Percentiles rank a stretch among this genome's conserved stretches.
These are phyloP conservation scores for Candida peoriensis DNA, from an alignment of 805 yeast genomes.

Conservation along the genomic window DNA sequence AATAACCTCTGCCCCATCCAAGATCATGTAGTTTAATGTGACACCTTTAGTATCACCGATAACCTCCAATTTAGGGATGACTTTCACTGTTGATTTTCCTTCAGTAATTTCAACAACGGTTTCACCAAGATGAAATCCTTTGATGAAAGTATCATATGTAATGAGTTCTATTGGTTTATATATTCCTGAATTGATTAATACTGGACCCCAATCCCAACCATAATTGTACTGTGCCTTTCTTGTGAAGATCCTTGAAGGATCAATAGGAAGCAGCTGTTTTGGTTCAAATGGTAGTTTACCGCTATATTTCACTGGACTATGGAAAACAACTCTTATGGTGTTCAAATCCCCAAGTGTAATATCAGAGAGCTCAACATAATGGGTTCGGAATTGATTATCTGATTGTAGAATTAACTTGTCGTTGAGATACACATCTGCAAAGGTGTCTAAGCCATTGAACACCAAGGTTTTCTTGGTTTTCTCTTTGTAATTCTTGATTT, in stretches of 20 bases:
- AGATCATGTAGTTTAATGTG: conserved; percentile 3
- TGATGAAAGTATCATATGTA: conserved; percentile 2
- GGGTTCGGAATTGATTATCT: conserved; percentile 39
- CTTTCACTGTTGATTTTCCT: conserved; percentile 6
- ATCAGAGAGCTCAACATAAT: conserved; percentile 26
- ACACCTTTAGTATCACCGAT: conserved; percentile 4
- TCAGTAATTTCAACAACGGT: conserved; percentile 5
- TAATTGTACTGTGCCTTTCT: conserved; percentile 51
- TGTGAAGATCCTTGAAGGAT: conserved; percentile 34
- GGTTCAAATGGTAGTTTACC: conserved; percentile 28
- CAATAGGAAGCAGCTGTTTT: conserved; percentile 30
- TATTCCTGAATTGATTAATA: conserved; percentile 14
- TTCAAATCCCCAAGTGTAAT: conserved; percentile 19
- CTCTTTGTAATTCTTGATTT: conserved; percentile 27
- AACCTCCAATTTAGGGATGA: conserved; percentile 2
- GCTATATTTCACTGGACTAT: conserved; percentile 32
- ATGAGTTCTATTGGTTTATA: conserved; percentile 13
- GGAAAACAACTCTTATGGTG: conserved; percentile 31
- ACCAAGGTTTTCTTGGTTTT: conserved; percentile 13
- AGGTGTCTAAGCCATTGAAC: conserved; percentile 23
- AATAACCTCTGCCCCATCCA: conserved; percentile 3
- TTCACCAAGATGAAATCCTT: conserved; percentile 10
- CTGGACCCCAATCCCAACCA: conserved; percentile 57
- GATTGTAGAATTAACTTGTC: conserved; percentile 30
- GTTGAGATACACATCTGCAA: conserved; percentile 29